Evolutionary conservation across 2,329 filamentous ascomycete genomes (phyloP).

Genomic region (Pseudocercospora crystallina): DNA sequence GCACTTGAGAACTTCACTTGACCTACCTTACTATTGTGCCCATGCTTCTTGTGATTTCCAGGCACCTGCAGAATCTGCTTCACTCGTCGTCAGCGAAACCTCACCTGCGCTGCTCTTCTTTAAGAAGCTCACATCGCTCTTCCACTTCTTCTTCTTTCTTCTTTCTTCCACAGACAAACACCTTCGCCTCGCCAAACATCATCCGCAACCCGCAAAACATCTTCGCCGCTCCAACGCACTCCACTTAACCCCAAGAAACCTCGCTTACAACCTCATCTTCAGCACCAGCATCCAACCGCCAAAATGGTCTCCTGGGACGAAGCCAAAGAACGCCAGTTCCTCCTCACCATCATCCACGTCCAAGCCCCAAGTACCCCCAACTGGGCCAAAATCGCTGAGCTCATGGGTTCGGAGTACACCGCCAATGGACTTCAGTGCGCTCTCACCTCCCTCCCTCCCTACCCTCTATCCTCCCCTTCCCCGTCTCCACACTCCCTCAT

Average conservation of each 20-base stretch:
- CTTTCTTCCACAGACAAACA: constrained; percentile 1
- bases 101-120: background rate
- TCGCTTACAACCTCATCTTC: background rate
- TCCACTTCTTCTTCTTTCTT: background rate
- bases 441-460: background rate
- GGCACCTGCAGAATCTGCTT: too few species aligned
- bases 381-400: constrained; percentile 21
- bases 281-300: background rate
- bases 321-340: constrained; percentile 11
- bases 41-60: background rate
- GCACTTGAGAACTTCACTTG: too few species aligned
- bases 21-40: background rate
- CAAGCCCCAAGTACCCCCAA: constrained; percentile 8
- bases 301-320: constrained; percentile 16
- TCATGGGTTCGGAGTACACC: constrained; percentile 23
- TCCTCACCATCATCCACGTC: constrained; percentile 14
- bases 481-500: background rate
- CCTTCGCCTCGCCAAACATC: background rate
- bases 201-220: background rate
- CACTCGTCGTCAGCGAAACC: too few species aligned
- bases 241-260: background rate
- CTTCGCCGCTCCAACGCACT: background rate
- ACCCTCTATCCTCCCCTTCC: too few species aligned
- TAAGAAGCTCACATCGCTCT: background rate
- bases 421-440: constrained; percentile 21